A percentile compares a stretch with the other conserved stretches of the same genome.
Evolutionary conservation across 768 basidiomycete genomes (phyloP).

Genomic region (Kwoniella shandongensis): DNA sequence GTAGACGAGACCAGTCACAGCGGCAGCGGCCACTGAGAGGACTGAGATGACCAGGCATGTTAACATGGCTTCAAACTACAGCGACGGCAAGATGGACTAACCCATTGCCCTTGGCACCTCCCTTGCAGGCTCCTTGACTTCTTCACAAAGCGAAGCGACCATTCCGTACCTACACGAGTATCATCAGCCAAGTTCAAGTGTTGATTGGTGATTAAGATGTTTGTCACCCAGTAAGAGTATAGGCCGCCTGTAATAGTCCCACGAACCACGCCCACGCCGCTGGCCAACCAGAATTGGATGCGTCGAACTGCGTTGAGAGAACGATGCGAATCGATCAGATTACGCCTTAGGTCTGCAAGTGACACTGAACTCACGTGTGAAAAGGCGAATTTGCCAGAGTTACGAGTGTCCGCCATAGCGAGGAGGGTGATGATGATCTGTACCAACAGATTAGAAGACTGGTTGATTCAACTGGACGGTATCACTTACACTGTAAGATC

Average conservation of each 20-base stretch:
- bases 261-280: conserved; percentile 71
- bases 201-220: not conserved
- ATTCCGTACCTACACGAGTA: conserved; percentile 57
- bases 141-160: conserved; percentile 70
- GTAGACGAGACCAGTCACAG: conserved; percentile 43
- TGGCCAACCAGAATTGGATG: conserved; percentile 67
- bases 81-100: conserved; percentile 51
- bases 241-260: conserved; percentile 59
- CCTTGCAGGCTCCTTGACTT: conserved; percentile 62
- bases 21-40: conserved; percentile 43
- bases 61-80: not conserved
- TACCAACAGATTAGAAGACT: not conserved
- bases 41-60: conserved; percentile 15
- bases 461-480: too few relatives aligned
- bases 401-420: conserved; percentile 62
- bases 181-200: not conserved
- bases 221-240: conserved; percentile 60
- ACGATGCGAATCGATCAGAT: too few relatives aligned
- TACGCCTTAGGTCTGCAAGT: too few relatives aligned
- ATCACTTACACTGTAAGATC: not conserved
- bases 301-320: conserved; percentile 59
- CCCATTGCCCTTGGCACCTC: conserved; percentile 63
- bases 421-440: conserved; percentile 61
- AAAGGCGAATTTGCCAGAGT: conserved; percentile 62
- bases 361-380: conserved; percentile 53